phyloP scores from a whole-genome alignment of 768 basidiomycete species.

The Gymnopilus junonius region DNA sequence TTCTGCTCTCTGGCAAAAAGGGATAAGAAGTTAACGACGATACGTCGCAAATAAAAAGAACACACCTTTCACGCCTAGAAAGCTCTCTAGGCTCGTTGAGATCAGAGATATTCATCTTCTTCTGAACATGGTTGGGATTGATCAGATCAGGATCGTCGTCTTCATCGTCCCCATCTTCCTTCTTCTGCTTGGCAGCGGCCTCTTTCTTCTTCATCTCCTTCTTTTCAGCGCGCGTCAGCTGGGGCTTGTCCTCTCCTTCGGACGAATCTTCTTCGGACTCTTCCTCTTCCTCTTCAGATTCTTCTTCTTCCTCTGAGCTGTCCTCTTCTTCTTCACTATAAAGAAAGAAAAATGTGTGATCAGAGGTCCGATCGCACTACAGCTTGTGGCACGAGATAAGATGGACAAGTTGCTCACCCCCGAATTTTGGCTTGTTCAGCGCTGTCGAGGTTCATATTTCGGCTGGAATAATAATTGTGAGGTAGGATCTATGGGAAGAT shows the following conservation, averaged over 20 bases:
- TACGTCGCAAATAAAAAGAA: neutral
- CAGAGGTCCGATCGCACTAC: constrained; percentile 5
- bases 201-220: constrained; percentile 87
- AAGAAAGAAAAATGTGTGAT: neutral
- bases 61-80: constrained; percentile 68
- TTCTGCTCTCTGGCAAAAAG: constrained; percentile 72
- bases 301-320: constrained; percentile 8
- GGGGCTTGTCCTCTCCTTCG: constrained; percentile 55
- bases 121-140: constrained; percentile 78
- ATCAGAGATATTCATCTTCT: constrained; percentile 79
- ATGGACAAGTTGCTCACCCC: constrained; percentile 40
- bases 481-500: constrained; percentile 11
- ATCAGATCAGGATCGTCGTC: constrained; percentile 73
- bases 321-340: constrained; percentile 7
- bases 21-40: neutral
- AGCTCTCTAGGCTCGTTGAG: constrained; percentile 66
- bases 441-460: constrained; percentile 61
- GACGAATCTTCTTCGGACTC: constrained; percentile 50
- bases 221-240: constrained; percentile 73
- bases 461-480: constrained; percentile 40
- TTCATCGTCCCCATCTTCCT: constrained; percentile 43
- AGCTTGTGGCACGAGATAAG: constrained; percentile 13
- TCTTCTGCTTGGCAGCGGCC: constrained; percentile 49
- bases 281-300: constrained; percentile 34
- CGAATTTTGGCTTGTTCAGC: constrained; percentile 38